Conservation (phyloP, 345 rosid species). For the Noccaea bulbosa region DNA sequence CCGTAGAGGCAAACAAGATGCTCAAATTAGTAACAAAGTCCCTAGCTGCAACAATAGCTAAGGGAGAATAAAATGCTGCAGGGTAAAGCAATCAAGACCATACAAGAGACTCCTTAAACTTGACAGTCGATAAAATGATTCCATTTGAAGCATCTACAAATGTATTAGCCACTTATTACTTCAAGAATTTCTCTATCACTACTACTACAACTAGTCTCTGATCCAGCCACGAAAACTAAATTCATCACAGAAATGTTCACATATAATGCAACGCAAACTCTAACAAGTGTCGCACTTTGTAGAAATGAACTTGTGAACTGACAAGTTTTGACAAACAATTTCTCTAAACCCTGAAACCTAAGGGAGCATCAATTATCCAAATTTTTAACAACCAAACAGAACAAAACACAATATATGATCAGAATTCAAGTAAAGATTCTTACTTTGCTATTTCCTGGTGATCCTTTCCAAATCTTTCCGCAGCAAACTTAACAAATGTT, state of each 20-base stretch:
- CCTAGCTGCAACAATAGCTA: conserved; percentile 8
- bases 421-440: conserved; percentile 34
- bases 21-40: not conserved
- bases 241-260: conserved; percentile 9
- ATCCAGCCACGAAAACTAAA: not conserved
- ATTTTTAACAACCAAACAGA: not conserved
- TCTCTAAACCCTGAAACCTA: not conserved
- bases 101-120: conserved; percentile 8
- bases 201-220: not conserved
- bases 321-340: not conserved
- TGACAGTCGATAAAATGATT: not conserved
- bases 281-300: not conserved
- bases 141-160: not conserved
- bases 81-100: conserved; percentile 19
- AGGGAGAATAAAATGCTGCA: not conserved
- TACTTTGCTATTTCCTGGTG: conserved; percentile 81
- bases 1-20: conserved; percentile 3
- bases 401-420: conserved; percentile 1
- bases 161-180: not conserved
- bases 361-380: not conserved
- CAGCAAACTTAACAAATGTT: conserved; percentile 61
- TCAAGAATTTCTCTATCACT: not conserved
- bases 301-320: not conserved
- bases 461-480: conserved; percentile 62
- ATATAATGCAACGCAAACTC: conserved; percentile 11